A percentile compares a stretch with the other conserved stretches of the same genome.
phyloP scores from a whole-genome alignment of 768 basidiomycete species.

The Phylloporus scabripes region DNA sequence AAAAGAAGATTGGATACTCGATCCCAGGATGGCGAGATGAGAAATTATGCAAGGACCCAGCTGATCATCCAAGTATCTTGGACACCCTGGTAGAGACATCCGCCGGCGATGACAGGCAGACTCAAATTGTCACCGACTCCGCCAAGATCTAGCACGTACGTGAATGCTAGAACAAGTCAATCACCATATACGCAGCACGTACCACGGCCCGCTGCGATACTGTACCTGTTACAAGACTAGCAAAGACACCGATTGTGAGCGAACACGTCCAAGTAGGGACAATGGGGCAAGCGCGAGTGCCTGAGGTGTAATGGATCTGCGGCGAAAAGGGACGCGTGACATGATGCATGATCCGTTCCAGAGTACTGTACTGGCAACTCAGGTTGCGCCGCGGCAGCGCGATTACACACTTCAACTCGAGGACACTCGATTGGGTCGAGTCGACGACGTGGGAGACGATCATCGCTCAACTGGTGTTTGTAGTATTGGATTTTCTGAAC shows the following conservation, averaged over 20 bases:
- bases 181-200: conserved; percentile 25
- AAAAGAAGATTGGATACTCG: background rate
- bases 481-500: no score
- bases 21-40: background rate
- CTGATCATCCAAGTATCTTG: conserved; percentile 37
- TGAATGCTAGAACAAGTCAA: background rate
- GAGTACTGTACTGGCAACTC: no score
- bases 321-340: no score
- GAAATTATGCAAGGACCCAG: conserved; percentile 11
- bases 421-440: no score
- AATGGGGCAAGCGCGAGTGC: no score
- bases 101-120: conserved; percentile 82
- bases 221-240: conserved; percentile 76
- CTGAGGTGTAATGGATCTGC: no score
- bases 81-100: conserved; percentile 58
- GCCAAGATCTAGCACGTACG: conserved; percentile 58
- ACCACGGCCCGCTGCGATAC: conserved; percentile 92
- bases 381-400: no score
- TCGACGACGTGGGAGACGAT: no score
- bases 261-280: conserved; percentile 49
- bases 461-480: no score
- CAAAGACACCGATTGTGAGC: conserved; percentile 49
- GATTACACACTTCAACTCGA: no score
- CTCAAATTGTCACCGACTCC: conserved; percentile 86
- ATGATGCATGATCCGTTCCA: no score